Evolutionary conservation across 257 asterid genomes (phyloP).

Genomic region (Solanum stenotomum): DNA sequence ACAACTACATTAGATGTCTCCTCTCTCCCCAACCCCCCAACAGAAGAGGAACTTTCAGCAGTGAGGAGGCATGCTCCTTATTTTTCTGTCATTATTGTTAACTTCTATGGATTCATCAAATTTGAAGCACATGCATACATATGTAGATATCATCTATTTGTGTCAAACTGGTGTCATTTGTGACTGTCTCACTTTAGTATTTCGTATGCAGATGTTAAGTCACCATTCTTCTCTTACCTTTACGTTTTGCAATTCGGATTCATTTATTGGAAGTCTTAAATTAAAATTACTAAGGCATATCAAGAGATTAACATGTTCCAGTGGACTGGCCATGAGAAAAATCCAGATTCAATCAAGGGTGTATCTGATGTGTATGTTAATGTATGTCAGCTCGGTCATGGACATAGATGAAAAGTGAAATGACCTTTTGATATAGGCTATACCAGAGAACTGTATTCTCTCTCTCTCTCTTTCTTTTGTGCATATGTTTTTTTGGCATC

Average conservation of each 20-base stretch:
- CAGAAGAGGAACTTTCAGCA: neutral
- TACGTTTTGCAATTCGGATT: neutral
- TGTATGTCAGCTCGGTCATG: neutral
- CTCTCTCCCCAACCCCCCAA: neutral
- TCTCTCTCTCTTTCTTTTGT: neutral
- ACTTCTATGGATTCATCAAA: neutral
- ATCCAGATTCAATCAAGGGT: neutral
- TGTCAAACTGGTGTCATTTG: neutral
- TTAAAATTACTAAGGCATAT: neutral
- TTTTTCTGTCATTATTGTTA: neutral
- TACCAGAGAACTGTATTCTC: neutral
- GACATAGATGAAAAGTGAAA: neutral
- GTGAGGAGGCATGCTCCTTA: neutral
- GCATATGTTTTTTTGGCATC: neutral
- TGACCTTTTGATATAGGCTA: neutral
- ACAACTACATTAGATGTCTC: neutral
- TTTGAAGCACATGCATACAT: neutral
- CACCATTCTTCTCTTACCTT: neutral
- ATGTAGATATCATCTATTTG: neutral
- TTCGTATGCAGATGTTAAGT: neutral
- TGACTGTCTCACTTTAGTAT: neutral
- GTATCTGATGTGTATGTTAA: neutral
- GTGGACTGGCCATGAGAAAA: neutral
- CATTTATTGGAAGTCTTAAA: neutral
- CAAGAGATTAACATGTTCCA: neutral